Evolutionary conservation across 768 basidiomycete species (phyloP), one percentile per base, ranked within the genome.

Genomic region (Suillus occidentalis): DNA sequence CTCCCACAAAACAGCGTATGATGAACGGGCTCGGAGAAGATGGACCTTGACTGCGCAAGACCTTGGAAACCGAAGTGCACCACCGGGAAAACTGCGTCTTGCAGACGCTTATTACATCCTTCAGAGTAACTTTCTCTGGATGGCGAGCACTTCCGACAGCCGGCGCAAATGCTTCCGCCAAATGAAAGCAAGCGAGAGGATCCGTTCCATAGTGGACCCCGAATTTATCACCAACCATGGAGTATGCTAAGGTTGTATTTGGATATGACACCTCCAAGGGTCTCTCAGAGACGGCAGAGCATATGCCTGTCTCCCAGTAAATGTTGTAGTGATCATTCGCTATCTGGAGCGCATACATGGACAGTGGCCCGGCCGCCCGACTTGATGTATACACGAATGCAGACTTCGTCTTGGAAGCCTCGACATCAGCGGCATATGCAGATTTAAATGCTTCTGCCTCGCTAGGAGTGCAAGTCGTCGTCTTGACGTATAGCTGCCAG

Each of bases 231-330:
- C 69, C 65, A 1, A 65, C 59, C 14, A 50, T 13, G 20, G 75
- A 76, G 31, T 72, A 76, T 1, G 63, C 68, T 14, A 76, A 75
- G 10, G 75, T 77, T 2, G 75, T 73, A 28, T 77, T 76, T 50
- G 73, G 64, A 53, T 61, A 36, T 10, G 67, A 69, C 22, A 71
- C 65, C 13, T 42, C 63, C 3, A 66, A 65, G 4, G 47, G 65
- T 31, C 37, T 55, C 58, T 66, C 68, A 13, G 72, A 8, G 7
- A 71, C 74, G 52, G 72, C 74, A 10, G 74, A 71, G 20, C 70
- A 75, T 45, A 69, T 25, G 9, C 74, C 73, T 3, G 66, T 59
- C 1, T 59, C 66, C 75, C 74, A 76, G 50, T 75, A 75, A 3
- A 59, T 62, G 56, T 62, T 55, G 40, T 75, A 75, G 40, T 76